Base-by-base conservation (phyloP, 306 rosid species). In the Lablab purpureus region DNA sequence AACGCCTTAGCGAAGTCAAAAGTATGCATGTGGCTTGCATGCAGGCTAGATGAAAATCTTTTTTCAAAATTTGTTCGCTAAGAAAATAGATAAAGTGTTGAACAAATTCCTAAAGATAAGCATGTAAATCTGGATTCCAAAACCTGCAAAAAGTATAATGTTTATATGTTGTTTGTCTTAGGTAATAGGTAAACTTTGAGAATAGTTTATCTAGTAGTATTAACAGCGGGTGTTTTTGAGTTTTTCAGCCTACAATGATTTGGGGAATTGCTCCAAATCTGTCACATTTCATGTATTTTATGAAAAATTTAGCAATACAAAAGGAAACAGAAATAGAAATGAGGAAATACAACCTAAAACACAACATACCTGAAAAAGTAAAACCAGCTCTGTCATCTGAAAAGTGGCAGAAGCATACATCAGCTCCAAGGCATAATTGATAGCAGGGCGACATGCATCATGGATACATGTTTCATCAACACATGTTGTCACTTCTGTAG, bases 351-450 rank as follows among this genome's bases (percentile, higher is more conserved):
- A 41, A 64, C 18, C 15, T 30, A 70, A 84, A 84, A 70, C 47
- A 68, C 32, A 52, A 78, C 10, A 40, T 78, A 95, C 99, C 99
- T 95, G 99, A 72, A 90, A 89, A 80, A 90, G 87, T 47, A 74
- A 81, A 76, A 93, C 94, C 9, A 95, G 89, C 84, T 95, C 99
- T 74, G 90, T 92, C 91, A 91, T 91, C 86, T 87, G 90, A 83
- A 95, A 95, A 70, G 89, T 87, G 46, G 84, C 78, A 71, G 99
- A 91, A 79, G 97, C 98, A 89, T 88, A 92, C 97, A 95, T 86
- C 52, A 95, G 88, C 73, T 95, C 97, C 82, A 95, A 85, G 18
- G 96, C 96, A 75, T 87, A 89, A 81, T 86, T 82, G 41, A 95
- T 90, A 50, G 97, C 94, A 43, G 99, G 99, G 7, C 91, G 83